Percentiles rank a stretch among this genome's conserved stretches.
Conservation (phyloP, 192 early-diverging fungal genomes). For the Dispira parvispora region DNA sequence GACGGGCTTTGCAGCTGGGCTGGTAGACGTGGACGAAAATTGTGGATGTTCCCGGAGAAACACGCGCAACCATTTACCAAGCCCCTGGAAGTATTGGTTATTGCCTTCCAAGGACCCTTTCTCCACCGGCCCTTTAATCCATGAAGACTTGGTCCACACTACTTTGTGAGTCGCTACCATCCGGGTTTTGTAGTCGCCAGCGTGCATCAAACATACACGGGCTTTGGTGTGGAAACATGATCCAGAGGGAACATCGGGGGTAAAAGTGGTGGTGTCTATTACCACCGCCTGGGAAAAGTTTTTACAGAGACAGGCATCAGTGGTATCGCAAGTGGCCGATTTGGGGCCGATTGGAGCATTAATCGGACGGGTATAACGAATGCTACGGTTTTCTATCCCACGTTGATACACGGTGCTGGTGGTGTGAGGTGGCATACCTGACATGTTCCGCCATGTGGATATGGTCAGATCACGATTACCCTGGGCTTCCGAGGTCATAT, state of each 20-base stretch:
- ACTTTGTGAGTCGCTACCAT: conserved; percentile 27
- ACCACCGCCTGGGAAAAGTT: conserved; percentile 21
- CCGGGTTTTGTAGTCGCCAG: conserved; percentile 14
- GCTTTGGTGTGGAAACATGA: conserved; percentile 28
- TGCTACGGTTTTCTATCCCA: conserved; percentile 19
- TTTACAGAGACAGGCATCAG: conserved; percentile 15
- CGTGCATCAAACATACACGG: conserved; percentile 27
- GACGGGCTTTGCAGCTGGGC: neutral
- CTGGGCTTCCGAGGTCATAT: neutral
- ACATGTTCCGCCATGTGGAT: neutral
- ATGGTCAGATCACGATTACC: neutral
- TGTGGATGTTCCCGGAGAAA: conserved; percentile 3
- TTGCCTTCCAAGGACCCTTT: conserved; percentile 30
- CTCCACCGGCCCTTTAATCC: conserved; percentile 30
- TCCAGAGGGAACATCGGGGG: conserved; percentile 30
- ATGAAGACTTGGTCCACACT: conserved; percentile 30
- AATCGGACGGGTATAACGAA: conserved; percentile 27
- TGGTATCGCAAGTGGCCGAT: conserved; percentile 22
- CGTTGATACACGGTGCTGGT: conserved; percentile 5
- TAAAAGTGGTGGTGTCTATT: conserved; percentile 23
- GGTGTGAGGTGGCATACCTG: neutral
- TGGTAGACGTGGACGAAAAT: neutral
- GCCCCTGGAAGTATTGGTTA: conserved; percentile 11
- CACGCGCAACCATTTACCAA: neutral
- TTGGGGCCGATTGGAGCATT: conserved; percentile 32